Conservation (phyloP, 805 yeast genomes). For the Debaryomyces hansenii region DNA sequence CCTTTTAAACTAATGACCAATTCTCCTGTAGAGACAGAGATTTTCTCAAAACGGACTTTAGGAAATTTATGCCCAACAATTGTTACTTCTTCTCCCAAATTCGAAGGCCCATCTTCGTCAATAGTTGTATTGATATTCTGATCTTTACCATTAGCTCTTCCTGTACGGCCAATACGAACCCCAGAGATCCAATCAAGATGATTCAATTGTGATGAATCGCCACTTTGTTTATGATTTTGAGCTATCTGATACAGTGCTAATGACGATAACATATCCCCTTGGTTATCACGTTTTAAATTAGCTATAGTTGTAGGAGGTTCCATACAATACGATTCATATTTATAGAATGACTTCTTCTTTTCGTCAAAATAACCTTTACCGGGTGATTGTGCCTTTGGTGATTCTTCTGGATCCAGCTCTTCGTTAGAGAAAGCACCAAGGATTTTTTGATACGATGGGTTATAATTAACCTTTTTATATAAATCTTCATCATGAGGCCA, state of each 20-base stretch:
- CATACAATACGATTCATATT: constrained; percentile 32
- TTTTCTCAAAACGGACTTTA: constrained; percentile 79
- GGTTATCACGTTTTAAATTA: constrained; percentile 29
- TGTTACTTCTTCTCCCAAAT: constrained; percentile 90
- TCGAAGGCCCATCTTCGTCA: constrained; percentile 46
- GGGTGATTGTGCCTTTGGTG: neutral
- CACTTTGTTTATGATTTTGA: constrained; percentile 32
- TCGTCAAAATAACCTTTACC: neutral
- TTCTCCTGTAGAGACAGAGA: constrained; percentile 83
- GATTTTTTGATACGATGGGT: constrained; percentile 31
- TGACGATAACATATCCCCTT: constrained; percentile 37
- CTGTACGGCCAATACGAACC: constrained; percentile 67
- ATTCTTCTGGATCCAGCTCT: constrained; percentile 13
- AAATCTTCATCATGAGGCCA: constrained; percentile 64
- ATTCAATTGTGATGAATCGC: constrained; percentile 46
- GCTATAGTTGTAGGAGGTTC: constrained; percentile 38
- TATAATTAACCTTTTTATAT: constrained; percentile 36
- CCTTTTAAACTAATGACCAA: constrained; percentile 79
- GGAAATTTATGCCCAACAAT: constrained; percentile 87
- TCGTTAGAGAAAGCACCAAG: constrained; percentile 15
- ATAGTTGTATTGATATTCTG: constrained; percentile 10
- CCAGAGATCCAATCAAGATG: constrained; percentile 94
- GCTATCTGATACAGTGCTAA: constrained; percentile 34
- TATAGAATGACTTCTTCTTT: constrained; percentile 6
- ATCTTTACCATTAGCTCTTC: constrained; percentile 19